Evolutionary conservation across 2,329 filamentous ascomycete species (phyloP).

Genomic region (Colletotrichum tamarilloi): DNA sequence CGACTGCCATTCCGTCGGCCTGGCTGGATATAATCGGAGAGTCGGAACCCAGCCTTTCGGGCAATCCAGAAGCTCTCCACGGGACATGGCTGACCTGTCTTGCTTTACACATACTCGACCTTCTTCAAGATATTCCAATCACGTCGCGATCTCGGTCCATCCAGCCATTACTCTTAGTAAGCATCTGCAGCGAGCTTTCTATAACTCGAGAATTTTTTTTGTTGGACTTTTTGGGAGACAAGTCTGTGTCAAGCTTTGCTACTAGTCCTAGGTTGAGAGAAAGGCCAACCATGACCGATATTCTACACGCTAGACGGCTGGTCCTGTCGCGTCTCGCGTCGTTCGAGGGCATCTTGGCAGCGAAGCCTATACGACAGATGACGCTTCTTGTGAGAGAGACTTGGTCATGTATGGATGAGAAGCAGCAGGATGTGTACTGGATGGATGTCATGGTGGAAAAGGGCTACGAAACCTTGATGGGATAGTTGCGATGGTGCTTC

Average conservation of each 20-base stretch:
- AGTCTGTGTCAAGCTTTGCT: neutral
- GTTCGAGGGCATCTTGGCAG: conserved; percentile 50
- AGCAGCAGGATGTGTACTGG: conserved; percentile 50
- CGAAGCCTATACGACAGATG: conserved; percentile 52
- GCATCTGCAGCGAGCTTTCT: conserved; percentile 55
- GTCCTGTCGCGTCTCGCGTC: conserved; percentile 49
- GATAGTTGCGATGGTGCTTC: neutral
- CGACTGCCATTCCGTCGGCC: conserved; percentile 4
- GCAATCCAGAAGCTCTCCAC: neutral
- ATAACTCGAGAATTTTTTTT: conserved; percentile 13
- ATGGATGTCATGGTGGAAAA: conserved; percentile 48
- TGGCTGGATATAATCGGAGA: conserved; percentile 19
- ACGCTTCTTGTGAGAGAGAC: conserved; percentile 54
- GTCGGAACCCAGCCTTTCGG: neutral
- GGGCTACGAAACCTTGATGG: conserved; percentile 43
- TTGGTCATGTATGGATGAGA: conserved; percentile 47
- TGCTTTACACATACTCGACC: conserved; percentile 55
- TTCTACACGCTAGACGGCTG: conserved; percentile 48
- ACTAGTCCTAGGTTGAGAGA: conserved; percentile 41
- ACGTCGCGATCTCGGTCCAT: conserved; percentile 56
- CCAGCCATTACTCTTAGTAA: conserved; percentile 56
- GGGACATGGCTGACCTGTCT: conserved; percentile 56
- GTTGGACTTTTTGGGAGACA: neutral
- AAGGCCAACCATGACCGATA: conserved; percentile 42
- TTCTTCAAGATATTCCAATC: conserved; percentile 54